Conservation (phyloP, 1,284 basidiomycete species). For the Puccinia triticina region DNA sequence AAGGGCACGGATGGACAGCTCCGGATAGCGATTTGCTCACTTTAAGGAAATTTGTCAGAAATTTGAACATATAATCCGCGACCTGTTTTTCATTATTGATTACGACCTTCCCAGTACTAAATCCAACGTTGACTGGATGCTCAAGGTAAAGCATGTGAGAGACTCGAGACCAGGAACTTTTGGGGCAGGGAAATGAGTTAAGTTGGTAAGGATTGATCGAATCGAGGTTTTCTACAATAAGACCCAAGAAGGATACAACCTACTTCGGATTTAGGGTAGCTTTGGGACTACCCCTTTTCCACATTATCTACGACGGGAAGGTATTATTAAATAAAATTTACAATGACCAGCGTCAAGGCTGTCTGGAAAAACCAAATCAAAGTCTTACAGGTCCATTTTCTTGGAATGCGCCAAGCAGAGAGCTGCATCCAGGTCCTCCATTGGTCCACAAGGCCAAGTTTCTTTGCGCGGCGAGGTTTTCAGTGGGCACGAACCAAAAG, state of each 20-base stretch:
- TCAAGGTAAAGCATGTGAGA: conserved; percentile 70
- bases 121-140: conserved; percentile 81
- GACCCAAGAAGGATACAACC: conserved; percentile 71
- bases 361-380: not conserved
- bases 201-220: not conserved
- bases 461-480: conserved; percentile 70
- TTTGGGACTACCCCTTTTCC: conserved; percentile 70
- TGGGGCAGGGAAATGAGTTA: not conserved
- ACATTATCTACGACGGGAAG: conserved; percentile 57
- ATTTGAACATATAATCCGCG: conserved; percentile 60
- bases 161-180: conserved; percentile 28
- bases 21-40: conserved; percentile 10
- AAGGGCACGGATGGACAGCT: conserved; percentile 53
- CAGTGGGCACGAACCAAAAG: conserved; percentile 84
- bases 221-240: not conserved
- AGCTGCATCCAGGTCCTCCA: conserved; percentile 70
- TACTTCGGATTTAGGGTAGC: conserved; percentile 72
- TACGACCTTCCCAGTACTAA: conserved; percentile 72
- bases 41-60: conserved; percentile 52
- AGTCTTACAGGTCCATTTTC: conserved; percentile 71
- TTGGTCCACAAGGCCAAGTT: conserved; percentile 64
- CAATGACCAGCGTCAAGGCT: not conserved
- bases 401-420: conserved; percentile 74
- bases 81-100: conserved; percentile 62
- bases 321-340: not conserved